Evolutionary conservation across 2,329 filamentous ascomycete species (phyloP).

Genomic region (Colletotrichum viniferum): DNA sequence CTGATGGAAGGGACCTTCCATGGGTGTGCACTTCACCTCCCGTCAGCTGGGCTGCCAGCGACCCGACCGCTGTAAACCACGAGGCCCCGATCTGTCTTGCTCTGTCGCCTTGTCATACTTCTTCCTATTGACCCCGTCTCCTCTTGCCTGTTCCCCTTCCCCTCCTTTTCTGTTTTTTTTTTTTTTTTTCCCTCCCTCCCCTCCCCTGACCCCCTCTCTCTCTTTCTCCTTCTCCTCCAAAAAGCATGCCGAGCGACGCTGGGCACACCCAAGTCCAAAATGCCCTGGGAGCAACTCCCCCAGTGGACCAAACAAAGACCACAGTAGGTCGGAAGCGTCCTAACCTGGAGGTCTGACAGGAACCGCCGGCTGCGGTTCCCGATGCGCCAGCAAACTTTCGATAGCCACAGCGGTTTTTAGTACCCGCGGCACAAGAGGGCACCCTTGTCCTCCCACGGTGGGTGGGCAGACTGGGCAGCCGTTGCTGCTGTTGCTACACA

Average conservation of each 20-base stretch:
- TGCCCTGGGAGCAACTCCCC: background rate
- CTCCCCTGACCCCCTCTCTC: no score
- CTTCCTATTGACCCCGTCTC: no score
- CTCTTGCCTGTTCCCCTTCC: background rate
- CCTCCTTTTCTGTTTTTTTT: background rate
- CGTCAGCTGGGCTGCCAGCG: no score
- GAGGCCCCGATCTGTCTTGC: no score
- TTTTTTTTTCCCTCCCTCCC: no score
- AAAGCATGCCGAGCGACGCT: background rate
- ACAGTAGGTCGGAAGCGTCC: background rate
- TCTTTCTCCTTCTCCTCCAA: background rate
- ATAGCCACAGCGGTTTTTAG: background rate
- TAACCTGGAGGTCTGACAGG: constrained; percentile 4
- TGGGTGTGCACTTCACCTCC: no score
- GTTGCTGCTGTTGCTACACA: background rate
- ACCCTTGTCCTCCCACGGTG: background rate
- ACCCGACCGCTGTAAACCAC: no score
- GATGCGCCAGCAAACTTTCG: constrained; percentile 17
- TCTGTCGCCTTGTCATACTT: no score
- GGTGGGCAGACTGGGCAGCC: background rate
- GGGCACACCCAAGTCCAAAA: background rate
- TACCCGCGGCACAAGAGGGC: background rate
- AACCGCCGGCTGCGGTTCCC: constrained; percentile 1
- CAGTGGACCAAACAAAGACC: background rate
- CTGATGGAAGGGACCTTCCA: no score